Conservation (phyloP, 352 stramenopile genomes). For the Pseudoperonospora humuli region DNA sequence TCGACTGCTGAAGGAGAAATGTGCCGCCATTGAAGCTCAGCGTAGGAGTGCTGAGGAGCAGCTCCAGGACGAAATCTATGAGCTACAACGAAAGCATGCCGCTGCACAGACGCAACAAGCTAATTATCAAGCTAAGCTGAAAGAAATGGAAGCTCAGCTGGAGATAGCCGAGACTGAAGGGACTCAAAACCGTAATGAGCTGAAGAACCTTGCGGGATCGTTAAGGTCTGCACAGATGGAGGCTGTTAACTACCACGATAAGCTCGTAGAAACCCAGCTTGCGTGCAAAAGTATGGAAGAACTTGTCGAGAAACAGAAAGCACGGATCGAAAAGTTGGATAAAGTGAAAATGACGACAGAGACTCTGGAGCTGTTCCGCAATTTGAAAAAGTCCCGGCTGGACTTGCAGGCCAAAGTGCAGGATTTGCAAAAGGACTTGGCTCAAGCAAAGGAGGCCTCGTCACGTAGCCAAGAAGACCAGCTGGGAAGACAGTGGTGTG, state of each 20-base stretch:
- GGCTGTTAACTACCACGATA: slow-evolving; percentile 39
- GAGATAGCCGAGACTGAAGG: slow-evolving; percentile 50
- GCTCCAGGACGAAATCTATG: slow-evolving; percentile 21
- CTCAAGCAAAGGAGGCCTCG: slow-evolving; percentile 15
- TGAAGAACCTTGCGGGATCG: slow-evolving; percentile 41
- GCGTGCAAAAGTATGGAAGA: slow-evolving; percentile 39
- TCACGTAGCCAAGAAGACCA: slow-evolving; percentile 1
- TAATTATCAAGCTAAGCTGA: slow-evolving; percentile 18
- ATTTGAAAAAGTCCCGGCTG: slow-evolving; percentile 50
- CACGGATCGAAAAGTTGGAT: slow-evolving; percentile 69
- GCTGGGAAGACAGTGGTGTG: slow-evolving; percentile 14
- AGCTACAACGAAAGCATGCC: slow-evolving; percentile 23
- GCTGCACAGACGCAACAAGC: slow-evolving; percentile 18
- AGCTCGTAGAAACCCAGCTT: slow-evolving; percentile 33
- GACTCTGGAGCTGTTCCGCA: slow-evolving; percentile 59
- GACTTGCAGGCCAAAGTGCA: slow-evolving; percentile 40
- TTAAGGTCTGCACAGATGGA: slow-evolving; percentile 53
- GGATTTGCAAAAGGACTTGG: slow-evolving; percentile 26
- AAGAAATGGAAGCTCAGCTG: slow-evolving; percentile 31
- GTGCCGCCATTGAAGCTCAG: slow-evolving; percentile 25
- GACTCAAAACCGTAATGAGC: slow-evolving; percentile 35
- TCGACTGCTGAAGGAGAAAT: slow-evolving; percentile 17
- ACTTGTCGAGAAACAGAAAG: slow-evolving; percentile 43
- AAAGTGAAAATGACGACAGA: slow-evolving; percentile 81
- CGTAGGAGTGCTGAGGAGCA: slow-evolving; percentile 20